Percentiles rank a stretch among this genome's conserved stretches.
Evolutionary conservation across 441 rosid species (phyloP).

Genomic region (Biscutella laevigata): DNA sequence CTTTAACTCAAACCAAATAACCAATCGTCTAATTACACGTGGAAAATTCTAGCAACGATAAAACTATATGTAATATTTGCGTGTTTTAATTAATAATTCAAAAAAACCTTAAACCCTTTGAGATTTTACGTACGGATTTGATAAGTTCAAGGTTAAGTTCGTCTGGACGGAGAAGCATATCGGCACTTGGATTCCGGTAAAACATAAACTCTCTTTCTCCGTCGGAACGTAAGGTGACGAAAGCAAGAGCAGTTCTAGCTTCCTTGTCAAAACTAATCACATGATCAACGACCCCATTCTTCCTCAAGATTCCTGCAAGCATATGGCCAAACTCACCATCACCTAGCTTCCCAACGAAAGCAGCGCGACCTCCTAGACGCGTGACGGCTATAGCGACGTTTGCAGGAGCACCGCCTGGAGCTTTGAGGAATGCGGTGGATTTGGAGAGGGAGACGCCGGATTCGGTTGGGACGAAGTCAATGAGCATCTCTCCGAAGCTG

Average conservation of each 20-base stretch:
- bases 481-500: constrained; percentile 45
- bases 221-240: constrained; percentile 35
- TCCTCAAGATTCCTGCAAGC: constrained; percentile 36
- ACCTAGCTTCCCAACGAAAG: constrained; percentile 44
- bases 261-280: constrained; percentile 38
- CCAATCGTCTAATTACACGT: too few species aligned
- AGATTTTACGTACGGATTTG: constrained; percentile 33
- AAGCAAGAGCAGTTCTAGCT: constrained; percentile 49
- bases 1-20: too few species aligned
- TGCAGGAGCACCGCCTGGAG: constrained; percentile 55
- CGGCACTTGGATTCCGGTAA: constrained; percentile 46
- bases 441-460: constrained; percentile 43
- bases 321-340: constrained; percentile 47
- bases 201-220: constrained; percentile 48
- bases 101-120: too few species aligned
- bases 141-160: constrained; percentile 40
- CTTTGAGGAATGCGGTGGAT: constrained; percentile 39
- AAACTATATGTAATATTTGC: too few species aligned
- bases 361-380: constrained; percentile 40
- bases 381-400: constrained; percentile 43
- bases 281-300: constrained; percentile 31
- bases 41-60: too few species aligned
- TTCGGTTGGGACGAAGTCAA: constrained; percentile 42
- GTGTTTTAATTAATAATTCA: too few species aligned
- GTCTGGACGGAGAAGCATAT: constrained; percentile 43